Evolutionary conservation across 176 grass and related monocot species (phyloP).

Genomic region (Thinopyrum elongatum): DNA sequence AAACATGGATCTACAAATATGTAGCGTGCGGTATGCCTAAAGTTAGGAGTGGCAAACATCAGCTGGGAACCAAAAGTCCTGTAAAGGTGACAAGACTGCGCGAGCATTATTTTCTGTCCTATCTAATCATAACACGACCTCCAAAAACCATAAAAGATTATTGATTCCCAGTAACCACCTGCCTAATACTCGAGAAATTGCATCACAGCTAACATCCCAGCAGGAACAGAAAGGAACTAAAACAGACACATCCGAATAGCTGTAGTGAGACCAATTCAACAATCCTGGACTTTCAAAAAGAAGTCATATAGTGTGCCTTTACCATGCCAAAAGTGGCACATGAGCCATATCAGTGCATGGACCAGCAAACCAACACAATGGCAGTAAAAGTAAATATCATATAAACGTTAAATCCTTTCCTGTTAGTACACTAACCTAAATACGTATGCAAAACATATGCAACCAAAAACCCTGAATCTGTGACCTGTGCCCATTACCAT

Average conservation of each 20-base stretch:
- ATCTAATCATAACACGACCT: not conserved
- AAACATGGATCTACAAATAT: not conserved
- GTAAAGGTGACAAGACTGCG: not conserved
- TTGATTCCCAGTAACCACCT: not conserved
- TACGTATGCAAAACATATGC: not conserved
- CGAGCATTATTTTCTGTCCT: not conserved
- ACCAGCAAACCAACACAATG: not conserved
- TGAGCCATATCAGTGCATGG: not conserved
- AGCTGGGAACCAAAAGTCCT: not conserved
- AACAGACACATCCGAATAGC: not conserved
- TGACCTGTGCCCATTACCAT: not conserved
- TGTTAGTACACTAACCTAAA: not conserved
- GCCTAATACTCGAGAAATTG: not conserved
- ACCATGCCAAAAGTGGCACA: conserved; percentile 9
- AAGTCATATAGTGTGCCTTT: not conserved
- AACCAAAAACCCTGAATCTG: not conserved
- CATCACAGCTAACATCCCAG: not conserved
- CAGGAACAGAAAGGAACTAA: not conserved
- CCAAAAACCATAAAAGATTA: not conserved
- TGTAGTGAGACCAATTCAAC: not conserved
- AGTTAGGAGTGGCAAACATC: not conserved
- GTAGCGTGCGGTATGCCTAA: not conserved
- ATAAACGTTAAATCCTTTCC: not conserved
- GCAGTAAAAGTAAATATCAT: not conserved
- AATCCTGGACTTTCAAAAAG: not conserved